Conservation (phyloP, 495 filamentous ascomycete species). For the Viridothelium virens region DNA sequence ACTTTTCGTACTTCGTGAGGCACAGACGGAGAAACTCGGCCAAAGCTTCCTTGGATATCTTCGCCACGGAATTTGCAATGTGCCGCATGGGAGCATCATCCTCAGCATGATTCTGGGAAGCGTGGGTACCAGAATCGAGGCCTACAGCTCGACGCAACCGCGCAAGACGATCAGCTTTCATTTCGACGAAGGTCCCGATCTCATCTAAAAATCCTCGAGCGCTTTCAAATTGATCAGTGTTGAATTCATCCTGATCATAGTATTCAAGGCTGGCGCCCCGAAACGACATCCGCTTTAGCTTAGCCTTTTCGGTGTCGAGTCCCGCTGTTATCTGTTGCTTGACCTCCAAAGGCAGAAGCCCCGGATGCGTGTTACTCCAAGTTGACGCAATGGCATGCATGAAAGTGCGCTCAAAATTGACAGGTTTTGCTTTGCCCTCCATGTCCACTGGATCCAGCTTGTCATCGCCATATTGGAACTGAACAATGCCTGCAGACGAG, state of each 20-base stretch:
- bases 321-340: slow-evolving; percentile 53
- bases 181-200: slow-evolving; percentile 59
- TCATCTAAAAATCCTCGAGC: slow-evolving; percentile 72
- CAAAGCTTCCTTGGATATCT: slow-evolving; percentile 68
- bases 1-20: slow-evolving; percentile 79
- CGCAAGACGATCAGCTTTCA: slow-evolving; percentile 48
- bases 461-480: slow-evolving; percentile 96
- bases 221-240: slow-evolving; percentile 77
- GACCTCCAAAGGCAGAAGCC: slow-evolving; percentile 69
- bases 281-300: slow-evolving; percentile 46
- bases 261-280: slow-evolving; percentile 45
- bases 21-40: slow-evolving; percentile 71
- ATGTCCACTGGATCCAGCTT: slow-evolving; percentile 93
- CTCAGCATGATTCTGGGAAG: not conserved
- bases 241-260: slow-evolving; percentile 54
- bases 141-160: not conserved
- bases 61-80: slow-evolving; percentile 58
- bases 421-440: slow-evolving; percentile 89
- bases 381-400: slow-evolving; percentile 71
- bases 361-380: slow-evolving; percentile 64
- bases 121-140: not conserved
- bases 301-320: slow-evolving; percentile 56
- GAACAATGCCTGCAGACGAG: slow-evolving; percentile 73
- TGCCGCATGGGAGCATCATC: slow-evolving; percentile 20
- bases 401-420: slow-evolving; percentile 88